Base-by-base conservation (phyloP, 2,329 filamentous ascomycete species). In the Remersonia thermophila region DNA sequence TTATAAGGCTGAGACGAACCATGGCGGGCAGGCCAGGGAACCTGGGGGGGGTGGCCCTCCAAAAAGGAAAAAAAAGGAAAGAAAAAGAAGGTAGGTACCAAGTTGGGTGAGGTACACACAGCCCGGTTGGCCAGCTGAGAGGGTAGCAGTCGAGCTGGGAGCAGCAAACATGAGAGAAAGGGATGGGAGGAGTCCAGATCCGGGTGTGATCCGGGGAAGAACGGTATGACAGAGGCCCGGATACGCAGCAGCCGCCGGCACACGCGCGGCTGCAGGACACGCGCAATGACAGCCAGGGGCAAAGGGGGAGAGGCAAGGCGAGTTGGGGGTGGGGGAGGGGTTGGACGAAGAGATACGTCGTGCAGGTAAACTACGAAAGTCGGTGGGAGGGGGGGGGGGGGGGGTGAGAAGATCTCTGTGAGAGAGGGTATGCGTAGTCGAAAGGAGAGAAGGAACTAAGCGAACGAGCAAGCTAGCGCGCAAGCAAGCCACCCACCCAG, bases 1-100 rank as follows among this genome's bases (percentile, higher is more conserved):
- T 71, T 53, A 73, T 73, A 50, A 67, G 67, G 49, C 62, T 64
- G 46, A 73, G 61, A 51, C 65, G 69, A 47, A 67, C 61, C 69
- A 73, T 72, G 57, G 55, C 55, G 54, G 55, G 46, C 50, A 23
- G 9, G 5, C 20, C 9, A 9, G 9, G n/a, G n/a, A n/a, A n/a
- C n/a, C 20, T 5, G 20, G 20, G 20, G 49, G 37, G 42, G 47
- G 40, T 41, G 47, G 49, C 54, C 50, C 44, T 55, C 60, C 55
- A 54, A 61, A 57, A 51, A 56, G 58, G 59, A 60, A 57, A 56
- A 51, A 23, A 23, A 9, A 23, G 5, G n/a, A 57, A 51, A 56
- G 58, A 59, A 60, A 57, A 56, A 51, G 9, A 23, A 9, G 9
- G 5, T 51, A 53, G 47, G 51, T 44, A 55, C 60, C 61, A 61